These are phyloP conservation scores for Salix exigua DNA, from an alignment of 345 rosid species.

Conservation along the genomic window DNA sequence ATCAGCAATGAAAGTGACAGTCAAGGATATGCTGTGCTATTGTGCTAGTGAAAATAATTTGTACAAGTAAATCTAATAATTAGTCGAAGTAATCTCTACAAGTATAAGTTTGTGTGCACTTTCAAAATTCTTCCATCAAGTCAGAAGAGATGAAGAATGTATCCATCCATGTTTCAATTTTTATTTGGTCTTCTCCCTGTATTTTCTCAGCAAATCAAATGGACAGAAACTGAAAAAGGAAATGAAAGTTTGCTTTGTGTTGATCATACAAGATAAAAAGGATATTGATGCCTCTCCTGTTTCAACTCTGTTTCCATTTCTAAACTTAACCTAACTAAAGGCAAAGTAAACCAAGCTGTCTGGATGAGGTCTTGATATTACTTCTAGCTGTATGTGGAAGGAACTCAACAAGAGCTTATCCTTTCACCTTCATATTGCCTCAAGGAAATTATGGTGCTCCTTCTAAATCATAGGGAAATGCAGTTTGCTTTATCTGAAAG, in stretches of 20 bases:
- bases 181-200: slow-evolving; percentile 26
- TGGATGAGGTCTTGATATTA: neutral
- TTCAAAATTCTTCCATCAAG: neutral
- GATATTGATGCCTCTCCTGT: slow-evolving; percentile 17
- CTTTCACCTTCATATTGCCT: neutral
- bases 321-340: neutral
- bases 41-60: too few relatives aligned
- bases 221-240: slow-evolving; percentile 38
- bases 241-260: slow-evolving; percentile 38
- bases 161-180: neutral
- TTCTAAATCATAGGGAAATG: neutral
- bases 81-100: neutral
- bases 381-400: neutral
- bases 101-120: slow-evolving; percentile 11
- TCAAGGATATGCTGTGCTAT: neutral
- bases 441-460: neutral
- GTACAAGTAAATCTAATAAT: neutral
- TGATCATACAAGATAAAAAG: slow-evolving; percentile 41
- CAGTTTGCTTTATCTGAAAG: neutral
- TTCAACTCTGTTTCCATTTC: neutral
- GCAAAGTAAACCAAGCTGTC: neutral
- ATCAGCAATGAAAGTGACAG: neutral
- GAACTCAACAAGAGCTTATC: neutral
- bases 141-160: neutral
- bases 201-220: slow-evolving; percentile 45